These are phyloP conservation scores for Oenanthe sinensis DNA, from an alignment of 129 eudicot species.

Conservation along the genomic window DNA sequence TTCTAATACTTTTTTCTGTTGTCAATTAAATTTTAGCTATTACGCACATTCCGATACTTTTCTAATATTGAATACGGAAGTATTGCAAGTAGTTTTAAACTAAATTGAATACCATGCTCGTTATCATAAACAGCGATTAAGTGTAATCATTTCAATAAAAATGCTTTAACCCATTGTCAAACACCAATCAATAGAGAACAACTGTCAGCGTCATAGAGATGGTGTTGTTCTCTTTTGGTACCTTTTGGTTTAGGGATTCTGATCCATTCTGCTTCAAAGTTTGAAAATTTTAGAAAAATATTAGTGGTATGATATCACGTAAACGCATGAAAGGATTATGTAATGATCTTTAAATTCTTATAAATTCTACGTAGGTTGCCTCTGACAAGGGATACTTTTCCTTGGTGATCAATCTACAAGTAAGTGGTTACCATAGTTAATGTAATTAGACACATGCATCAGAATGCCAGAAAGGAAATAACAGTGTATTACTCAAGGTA, in stretches of 20 bases:
- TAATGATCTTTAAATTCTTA: not conserved
- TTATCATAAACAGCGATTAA: not conserved
- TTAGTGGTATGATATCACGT: not conserved
- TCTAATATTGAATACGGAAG: not conserved
- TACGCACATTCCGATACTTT: not conserved
- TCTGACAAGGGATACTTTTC: slow-evolving; percentile 81
- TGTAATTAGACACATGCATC: slow-evolving; percentile 10
- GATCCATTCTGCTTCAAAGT: not conserved
- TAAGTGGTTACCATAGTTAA: slow-evolving; percentile 30
- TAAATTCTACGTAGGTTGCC: slow-evolving; percentile 58
- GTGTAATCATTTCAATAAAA: not conserved
- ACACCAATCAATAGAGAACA: not conserved
- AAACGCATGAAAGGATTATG: not conserved
- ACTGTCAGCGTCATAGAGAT: no score
- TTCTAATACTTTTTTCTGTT: not conserved
- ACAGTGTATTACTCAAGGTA: slow-evolving; percentile 40
- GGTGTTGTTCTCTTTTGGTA: not conserved
- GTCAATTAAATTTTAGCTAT: not conserved
- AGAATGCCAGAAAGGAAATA: slow-evolving; percentile 6
- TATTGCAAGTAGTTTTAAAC: not conserved
- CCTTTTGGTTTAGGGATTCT: not conserved
- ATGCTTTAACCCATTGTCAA: not conserved
- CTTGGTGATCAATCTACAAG: slow-evolving; percentile 77
- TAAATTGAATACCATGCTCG: not conserved
- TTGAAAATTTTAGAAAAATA: not conserved